Base-by-base conservation (phyloP, 75 land plant genomes). In the Pinus taeda region DNA sequence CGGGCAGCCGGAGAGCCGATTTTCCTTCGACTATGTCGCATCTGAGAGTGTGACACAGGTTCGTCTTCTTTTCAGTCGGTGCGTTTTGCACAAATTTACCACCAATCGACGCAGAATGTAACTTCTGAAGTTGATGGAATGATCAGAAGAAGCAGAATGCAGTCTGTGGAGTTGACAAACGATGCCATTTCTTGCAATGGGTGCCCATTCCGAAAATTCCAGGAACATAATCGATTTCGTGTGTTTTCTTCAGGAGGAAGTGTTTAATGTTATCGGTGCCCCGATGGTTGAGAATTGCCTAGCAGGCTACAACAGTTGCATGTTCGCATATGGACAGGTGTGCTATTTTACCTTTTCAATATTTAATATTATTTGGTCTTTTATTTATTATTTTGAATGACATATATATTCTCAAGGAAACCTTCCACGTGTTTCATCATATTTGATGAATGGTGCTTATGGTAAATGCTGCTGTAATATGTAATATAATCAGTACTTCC, bases 271-370 rank as follows among this genome's bases (percentile, higher is more conserved):
- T 57, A 90, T 73, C 24, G 90, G 90, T 20, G 69, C 81, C 57
- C 89, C 90, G 18, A 87, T 88, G 89, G 90, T 88, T 53, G 90
- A 88, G 71, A 88, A 87, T 59, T 87, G 90, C 58, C 71, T 88
- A 80, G 75, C 81, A n/a, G 90, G 90, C 4, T 88, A 87, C 70
- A 88, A 88, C 60, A 85, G 90, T 36, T 87, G 85, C 76, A 78
- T 88, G 79, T 88, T 88, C 76, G 86, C 90, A 1, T 88, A 88
- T 79, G 90, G 90, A 36, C 90, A 88, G 86, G 90, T 88, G n/a
- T 14, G 29, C 11, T 2, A 2, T 49, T 49, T 9, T 9, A 49
- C 55, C 55, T 49, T 49, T 49, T 49, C 55, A 9, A 49, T 49
- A 49, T 49, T 49, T 49, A 49, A 9, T 49, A 49, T 49, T 49